Conservation (phyloP, 2,329 filamentous ascomycete genomes). For the Talaromyces sp. region DNA sequence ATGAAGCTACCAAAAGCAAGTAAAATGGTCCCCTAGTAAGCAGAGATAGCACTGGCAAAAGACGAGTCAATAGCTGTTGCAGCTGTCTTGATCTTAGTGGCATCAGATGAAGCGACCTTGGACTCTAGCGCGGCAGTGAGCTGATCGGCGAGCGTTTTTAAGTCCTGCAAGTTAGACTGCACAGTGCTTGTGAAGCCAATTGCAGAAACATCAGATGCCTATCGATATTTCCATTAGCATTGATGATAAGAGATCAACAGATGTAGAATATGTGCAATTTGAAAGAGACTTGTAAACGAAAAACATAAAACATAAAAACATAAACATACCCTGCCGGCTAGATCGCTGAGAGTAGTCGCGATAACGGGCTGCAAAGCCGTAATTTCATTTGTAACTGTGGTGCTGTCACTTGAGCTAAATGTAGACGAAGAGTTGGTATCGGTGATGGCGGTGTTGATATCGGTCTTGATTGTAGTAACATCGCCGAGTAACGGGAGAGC, state of each 20-base stretch:
- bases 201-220: background rate
- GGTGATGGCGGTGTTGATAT: slow-evolving; percentile 7
- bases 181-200: slow-evolving; percentile 5
- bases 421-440: slow-evolving; percentile 5
- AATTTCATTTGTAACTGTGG: background rate
- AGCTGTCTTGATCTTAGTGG: background rate
- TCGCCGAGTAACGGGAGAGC: slow-evolving; percentile 3
- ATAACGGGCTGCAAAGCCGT: background rate
- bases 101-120: background rate
- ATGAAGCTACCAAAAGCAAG: background rate
- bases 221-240: background rate
- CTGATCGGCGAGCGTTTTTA: slow-evolving; percentile 1
- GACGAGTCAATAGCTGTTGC: slow-evolving; percentile 2
- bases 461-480: slow-evolving; percentile 4
- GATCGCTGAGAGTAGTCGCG: slow-evolving; percentile 1
- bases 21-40: background rate
- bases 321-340: slow-evolving; percentile 4
- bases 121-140: background rate
- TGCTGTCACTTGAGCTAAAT: slow-evolving; percentile 4
- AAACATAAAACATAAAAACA: background rate
- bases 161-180: background rate
- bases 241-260: background rate
- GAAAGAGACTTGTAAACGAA: background rate
- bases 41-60: slow-evolving; percentile 4
- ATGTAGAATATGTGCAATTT: background rate